Conservation (phyloP, 2,329 filamentous ascomycete species). For the Ceratocystis ficicola region DNA sequence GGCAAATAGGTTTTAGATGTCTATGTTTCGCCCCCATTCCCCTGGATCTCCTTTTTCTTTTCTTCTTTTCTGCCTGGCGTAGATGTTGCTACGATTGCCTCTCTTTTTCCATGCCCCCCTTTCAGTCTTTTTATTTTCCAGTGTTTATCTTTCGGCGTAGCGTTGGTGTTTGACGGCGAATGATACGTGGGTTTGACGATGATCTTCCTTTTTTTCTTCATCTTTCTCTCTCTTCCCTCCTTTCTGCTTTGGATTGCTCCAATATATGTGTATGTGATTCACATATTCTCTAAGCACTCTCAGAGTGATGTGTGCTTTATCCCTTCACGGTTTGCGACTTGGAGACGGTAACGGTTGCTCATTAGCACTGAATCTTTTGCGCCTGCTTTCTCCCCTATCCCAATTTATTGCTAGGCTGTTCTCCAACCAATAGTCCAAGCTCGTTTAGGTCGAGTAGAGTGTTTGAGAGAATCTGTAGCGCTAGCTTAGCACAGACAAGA, state of each 20-base stretch:
- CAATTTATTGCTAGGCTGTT: neutral
- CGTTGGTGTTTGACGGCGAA: slow-evolving; percentile 1
- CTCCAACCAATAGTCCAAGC: neutral
- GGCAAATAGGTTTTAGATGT: slow-evolving; percentile 8
- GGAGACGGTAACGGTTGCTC: neutral
- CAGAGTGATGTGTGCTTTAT: neutral
- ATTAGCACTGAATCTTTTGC: neutral
- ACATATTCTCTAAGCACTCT: neutral
- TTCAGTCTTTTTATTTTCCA: neutral
- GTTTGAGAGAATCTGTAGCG: neutral
- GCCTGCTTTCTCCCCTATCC: neutral
- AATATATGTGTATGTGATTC: neutral
- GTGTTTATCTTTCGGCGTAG: slow-evolving; percentile 6
- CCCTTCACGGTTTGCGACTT: neutral
- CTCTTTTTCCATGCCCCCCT: neutral
- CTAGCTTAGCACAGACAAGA: neutral
- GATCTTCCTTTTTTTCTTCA: slow-evolving; percentile 3
- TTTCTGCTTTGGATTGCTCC: neutral
- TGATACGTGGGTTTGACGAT: slow-evolving; percentile 1
- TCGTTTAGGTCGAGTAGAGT: neutral
- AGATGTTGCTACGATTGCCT: neutral
- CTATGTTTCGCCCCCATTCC: slow-evolving; percentile 2
- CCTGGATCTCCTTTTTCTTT: neutral
- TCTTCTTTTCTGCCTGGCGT: slow-evolving; percentile 6
- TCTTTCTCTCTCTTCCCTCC: neutral